A percentile compares a stretch with the other conserved stretches of the same genome.
Evolutionary conservation across 805 yeast genomes (phyloP).

Genomic region (Lipomyces orientalis): DNA sequence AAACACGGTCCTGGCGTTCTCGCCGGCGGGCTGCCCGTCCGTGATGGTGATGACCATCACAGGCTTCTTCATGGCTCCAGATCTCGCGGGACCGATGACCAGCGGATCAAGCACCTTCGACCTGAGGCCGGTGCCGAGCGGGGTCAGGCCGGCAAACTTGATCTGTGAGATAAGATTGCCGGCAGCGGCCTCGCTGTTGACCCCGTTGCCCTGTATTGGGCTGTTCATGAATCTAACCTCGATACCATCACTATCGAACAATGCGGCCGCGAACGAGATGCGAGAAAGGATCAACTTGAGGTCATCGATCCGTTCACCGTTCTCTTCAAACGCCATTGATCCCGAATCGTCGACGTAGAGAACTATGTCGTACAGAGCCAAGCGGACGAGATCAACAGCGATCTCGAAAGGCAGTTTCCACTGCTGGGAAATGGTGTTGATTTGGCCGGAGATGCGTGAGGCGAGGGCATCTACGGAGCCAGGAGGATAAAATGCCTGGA

Average conservation of each 20-base stretch:
- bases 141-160: slow-evolving; percentile 43
- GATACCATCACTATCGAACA: slow-evolving; percentile 44
- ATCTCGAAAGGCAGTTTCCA: slow-evolving; percentile 44
- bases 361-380: slow-evolving; percentile 45
- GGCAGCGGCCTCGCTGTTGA: slow-evolving; percentile 41
- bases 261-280: slow-evolving; percentile 43
- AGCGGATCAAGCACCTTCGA: slow-evolving; percentile 43
- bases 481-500: slow-evolving; percentile 43
- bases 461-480: slow-evolving; percentile 43
- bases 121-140: slow-evolving; percentile 40
- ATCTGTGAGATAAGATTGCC: slow-evolving; percentile 36
- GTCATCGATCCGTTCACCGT: slow-evolving; percentile 45
- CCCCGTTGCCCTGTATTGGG: slow-evolving; percentile 38
- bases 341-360: slow-evolving; percentile 45
- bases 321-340: slow-evolving; percentile 45
- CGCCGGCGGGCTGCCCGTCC: slow-evolving; percentile 47
- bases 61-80: slow-evolving; percentile 41
- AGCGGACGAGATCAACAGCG: slow-evolving; percentile 42
- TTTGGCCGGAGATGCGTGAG: slow-evolving; percentile 35
- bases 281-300: slow-evolving; percentile 42
- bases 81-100: slow-evolving; percentile 39
- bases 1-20: slow-evolving; percentile 37
- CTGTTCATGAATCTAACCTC: slow-evolving; percentile 45
- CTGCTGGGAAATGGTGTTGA: slow-evolving; percentile 34
- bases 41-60: slow-evolving; percentile 43